phyloP scores from a whole-genome alignment of 2,329 filamentous ascomycete genomes.

The Chrysoporthe puriensis region DNA sequence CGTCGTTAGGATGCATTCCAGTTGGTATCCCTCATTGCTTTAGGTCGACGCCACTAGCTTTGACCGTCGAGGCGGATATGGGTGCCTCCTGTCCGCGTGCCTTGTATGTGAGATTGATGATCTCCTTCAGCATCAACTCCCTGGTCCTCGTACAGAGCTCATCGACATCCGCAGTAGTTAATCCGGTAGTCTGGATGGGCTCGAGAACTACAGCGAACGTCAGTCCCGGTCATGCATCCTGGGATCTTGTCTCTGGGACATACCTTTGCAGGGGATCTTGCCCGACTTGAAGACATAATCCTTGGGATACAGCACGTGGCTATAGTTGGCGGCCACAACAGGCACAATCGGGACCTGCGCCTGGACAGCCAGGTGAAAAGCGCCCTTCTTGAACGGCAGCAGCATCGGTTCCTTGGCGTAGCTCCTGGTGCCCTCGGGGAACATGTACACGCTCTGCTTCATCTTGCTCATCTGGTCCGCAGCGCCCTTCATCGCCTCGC shows the following conservation, averaged over 20 bases:
- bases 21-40: conserved; percentile 22
- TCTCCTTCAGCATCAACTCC: conserved; percentile 75
- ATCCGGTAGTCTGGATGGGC: conserved; percentile 75
- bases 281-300: conserved; percentile 68
- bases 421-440: conserved; percentile 90
- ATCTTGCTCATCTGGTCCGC: conserved; percentile 75
- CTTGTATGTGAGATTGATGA: conserved; percentile 57
- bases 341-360: conserved; percentile 93
- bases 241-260: conserved; percentile 31
- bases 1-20: conserved; percentile 33
- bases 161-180: conserved; percentile 78
- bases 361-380: conserved; percentile 94
- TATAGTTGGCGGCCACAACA: conserved; percentile 79
- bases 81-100: conserved; percentile 43
- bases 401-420: conserved; percentile 81
- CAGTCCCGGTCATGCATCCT: neutral
- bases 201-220: conserved; percentile 65
- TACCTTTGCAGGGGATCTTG: conserved; percentile 75
- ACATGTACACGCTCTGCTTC: conserved; percentile 81
- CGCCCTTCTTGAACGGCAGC: conserved; percentile 98
- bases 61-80: conserved; percentile 27
- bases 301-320: conserved; percentile 70
- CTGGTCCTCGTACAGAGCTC: conserved; percentile 68
- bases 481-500: conserved; percentile 83
- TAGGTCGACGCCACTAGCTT: conserved; percentile 27